Conservation (phyloP, 2,329 filamentous ascomycete genomes). For the Fusarium duplospermum region DNA sequence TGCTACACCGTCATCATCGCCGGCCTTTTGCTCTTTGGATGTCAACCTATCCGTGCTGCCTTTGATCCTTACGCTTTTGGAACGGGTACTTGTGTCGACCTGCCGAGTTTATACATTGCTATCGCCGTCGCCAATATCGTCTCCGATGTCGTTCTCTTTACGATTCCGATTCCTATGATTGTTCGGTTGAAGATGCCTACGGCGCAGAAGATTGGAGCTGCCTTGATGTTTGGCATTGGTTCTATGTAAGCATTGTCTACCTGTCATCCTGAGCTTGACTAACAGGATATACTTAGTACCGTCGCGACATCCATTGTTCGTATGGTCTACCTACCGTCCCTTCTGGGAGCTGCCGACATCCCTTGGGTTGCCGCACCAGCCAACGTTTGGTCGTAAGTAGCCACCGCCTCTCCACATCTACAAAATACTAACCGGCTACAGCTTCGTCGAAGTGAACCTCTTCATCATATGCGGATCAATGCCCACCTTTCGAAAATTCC, state of each 20-base stretch:
- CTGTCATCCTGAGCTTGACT: neutral
- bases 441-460: conserved; percentile 52
- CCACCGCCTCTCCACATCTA: neutral
- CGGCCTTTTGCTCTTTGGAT: conserved; percentile 33
- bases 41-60: conserved; percentile 26
- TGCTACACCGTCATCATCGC: conserved; percentile 44
- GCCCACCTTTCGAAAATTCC: conserved; percentile 59
- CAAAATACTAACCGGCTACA: conserved; percentile 4
- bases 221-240: conserved; percentile 57
- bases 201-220: conserved; percentile 59
- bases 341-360: conserved; percentile 37
- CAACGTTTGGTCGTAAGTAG: conserved; percentile 42
- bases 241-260: conserved; percentile 33
- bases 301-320: conserved; percentile 48
- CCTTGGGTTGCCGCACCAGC: conserved; percentile 45
- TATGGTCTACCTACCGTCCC: conserved; percentile 39
- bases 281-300: conserved; percentile 36
- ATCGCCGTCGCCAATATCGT: conserved; percentile 60
- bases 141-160: conserved; percentile 59
- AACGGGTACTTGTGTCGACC: conserved; percentile 53
- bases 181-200: conserved; percentile 55
- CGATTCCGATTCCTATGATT: conserved; percentile 58
- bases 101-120: conserved; percentile 58
- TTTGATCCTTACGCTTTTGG: conserved; percentile 41
- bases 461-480: conserved; percentile 51